Evolutionary conservation across 768 basidiomycete genomes (phyloP), one percentile per base, ranked within the genome.

Genomic region (Podaxis rugospora): DNA sequence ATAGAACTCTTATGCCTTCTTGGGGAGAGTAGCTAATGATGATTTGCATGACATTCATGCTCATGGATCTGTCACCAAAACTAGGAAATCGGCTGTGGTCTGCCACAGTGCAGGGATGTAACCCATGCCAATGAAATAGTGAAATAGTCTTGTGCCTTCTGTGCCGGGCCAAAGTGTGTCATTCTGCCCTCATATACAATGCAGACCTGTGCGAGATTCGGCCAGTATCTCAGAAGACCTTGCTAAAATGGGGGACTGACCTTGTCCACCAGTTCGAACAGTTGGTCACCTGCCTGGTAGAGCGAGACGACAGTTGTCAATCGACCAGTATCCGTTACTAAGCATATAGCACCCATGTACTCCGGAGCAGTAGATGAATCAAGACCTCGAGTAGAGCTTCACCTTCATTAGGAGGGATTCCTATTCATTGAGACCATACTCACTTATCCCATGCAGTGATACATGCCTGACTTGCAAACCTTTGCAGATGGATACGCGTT

Each of bases 401-500:
- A 11, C 16, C 28, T 11, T 4, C 10, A 13, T 10, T 52, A 50
- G 9, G 14, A 21, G 23, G 47, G 9, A 68, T 75, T 65, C 54
- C 0, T 32, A 9, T 32, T 7, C 7, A 32, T 32, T 32, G 9
- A 32, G 32, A 9, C 7, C 32, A 32, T 32, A 32, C 32, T 32
- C 32, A 85, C 84, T 86, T 89, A 70, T 89, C 88, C 87, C 87
- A 90, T 32, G 81, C 78, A 50, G 78, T 77, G 6, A 92, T 72
- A 52, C 79, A 78, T 4, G 82, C 78, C 32, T 87, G 76, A 5
- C 82, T 78, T 0, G 87, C 81, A 53, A 91, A 4, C 76, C 72
- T 67, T 93, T 90, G 1, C 83, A 80, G 64, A 92, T 89, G 0
- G 87, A 87, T 0, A 93, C 92, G 7, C 92, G 83, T 74, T 93